These are phyloP conservation scores for Mycosphaerella sp. DNA, from an alignment of 2,329 filamentous ascomycete species.

Conservation along the genomic window DNA sequence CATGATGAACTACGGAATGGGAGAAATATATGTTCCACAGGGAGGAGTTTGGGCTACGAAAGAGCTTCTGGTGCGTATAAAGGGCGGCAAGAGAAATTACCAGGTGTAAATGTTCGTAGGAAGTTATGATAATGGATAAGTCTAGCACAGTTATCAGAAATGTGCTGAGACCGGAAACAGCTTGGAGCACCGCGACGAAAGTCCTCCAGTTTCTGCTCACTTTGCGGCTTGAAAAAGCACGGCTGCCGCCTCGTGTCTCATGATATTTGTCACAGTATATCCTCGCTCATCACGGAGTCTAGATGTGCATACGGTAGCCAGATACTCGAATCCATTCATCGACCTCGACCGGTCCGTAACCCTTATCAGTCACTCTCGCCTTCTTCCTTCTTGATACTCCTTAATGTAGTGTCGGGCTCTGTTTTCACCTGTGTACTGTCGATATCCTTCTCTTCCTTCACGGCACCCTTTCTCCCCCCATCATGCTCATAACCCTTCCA, in stretches of 20 bases:
- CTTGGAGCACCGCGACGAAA: no score
- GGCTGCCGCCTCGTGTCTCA: no score
- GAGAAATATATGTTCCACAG: background rate
- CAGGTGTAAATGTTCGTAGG: background rate
- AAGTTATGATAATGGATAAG: background rate
- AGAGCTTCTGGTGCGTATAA: background rate
- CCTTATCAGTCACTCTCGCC: background rate
- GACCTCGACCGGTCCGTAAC: no score
- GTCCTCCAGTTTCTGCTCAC: no score
- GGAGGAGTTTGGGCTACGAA: background rate
- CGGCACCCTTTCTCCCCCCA: background rate
- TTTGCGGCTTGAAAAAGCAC: no score
- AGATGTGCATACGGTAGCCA: no score
- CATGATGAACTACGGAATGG: background rate
- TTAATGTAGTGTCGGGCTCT: background rate
- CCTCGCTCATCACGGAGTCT: no score
- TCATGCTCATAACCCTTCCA: conserved; percentile 8
- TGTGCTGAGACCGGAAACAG: no score
- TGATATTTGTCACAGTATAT: no score
- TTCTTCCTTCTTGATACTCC: background rate
- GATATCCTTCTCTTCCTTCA: background rate
- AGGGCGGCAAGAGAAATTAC: background rate
- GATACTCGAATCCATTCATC: no score
- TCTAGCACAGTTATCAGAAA: no score
- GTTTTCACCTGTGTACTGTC: background rate